These are phyloP conservation scores for Colletotrichum incanum DNA, from an alignment of 2,329 filamentous ascomycete species.

Conservation along the genomic window DNA sequence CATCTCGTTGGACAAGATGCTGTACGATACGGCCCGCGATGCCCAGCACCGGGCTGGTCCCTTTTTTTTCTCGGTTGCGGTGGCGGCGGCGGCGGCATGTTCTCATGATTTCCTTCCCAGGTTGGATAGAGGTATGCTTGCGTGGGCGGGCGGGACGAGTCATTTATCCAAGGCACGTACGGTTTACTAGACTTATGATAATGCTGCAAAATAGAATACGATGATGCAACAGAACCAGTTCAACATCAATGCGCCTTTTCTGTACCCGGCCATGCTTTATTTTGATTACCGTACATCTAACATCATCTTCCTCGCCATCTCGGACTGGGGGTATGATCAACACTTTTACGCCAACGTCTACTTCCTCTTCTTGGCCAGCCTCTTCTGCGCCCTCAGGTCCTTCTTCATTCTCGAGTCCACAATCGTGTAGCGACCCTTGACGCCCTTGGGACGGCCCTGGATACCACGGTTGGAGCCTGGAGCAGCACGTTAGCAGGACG, in stretches of 20 bases:
- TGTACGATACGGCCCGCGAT: slow-evolving; percentile 31
- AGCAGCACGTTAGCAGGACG: slow-evolving; percentile 16
- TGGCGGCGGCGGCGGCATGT: slow-evolving; percentile 15
- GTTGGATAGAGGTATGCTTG: slow-evolving; percentile 21
- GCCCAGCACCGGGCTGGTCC: slow-evolving; percentile 3
- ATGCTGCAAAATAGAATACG: slow-evolving; percentile 15
- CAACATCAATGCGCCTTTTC: slow-evolving; percentile 15
- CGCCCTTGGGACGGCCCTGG: slow-evolving; percentile 87
- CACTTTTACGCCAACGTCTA: slow-evolving; percentile 45
- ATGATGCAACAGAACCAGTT: neutral
- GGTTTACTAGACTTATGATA: slow-evolving; percentile 18
- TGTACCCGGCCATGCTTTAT: slow-evolving; percentile 23
- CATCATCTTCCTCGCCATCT: slow-evolving; percentile 28
- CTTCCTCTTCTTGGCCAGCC: slow-evolving; percentile 80
- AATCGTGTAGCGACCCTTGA: slow-evolving; percentile 98
- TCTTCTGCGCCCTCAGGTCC: slow-evolving; percentile 91
- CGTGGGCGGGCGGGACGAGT: slow-evolving; percentile 13
- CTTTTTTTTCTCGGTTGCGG: slow-evolving; percentile 5
- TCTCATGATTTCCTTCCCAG: slow-evolving; percentile 34
- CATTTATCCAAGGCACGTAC: neutral
- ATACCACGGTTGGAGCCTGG: slow-evolving; percentile 80
- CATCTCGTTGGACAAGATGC: slow-evolving; percentile 8
- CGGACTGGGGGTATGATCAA: slow-evolving; percentile 32
- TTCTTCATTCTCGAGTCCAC: slow-evolving; percentile 97
- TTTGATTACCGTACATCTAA: slow-evolving; percentile 31